Percentiles rank a stretch among this genome's conserved stretches.
Conservation (phyloP, 2,329 filamentous ascomycete genomes). For the Pseudonectria foliicola region DNA sequence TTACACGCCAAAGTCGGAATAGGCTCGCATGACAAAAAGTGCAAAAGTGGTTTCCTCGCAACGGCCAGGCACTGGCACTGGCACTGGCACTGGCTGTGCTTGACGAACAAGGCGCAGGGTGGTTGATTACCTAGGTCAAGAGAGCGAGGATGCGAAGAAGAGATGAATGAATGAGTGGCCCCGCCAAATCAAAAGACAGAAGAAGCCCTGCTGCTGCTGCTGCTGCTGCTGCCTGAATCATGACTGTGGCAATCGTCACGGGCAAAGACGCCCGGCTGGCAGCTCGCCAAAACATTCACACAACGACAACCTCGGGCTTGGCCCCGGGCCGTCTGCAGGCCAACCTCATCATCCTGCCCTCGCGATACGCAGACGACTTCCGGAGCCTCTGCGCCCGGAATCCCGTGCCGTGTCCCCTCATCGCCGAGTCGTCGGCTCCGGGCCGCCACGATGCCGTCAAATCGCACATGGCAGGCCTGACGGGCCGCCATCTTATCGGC, state of each 20-base stretch:
- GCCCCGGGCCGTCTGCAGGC: slow-evolving; percentile 52
- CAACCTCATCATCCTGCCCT: slow-evolving; percentile 54
- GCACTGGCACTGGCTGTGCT: no score
- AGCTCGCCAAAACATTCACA: slow-evolving; percentile 33
- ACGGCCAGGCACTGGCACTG: no score
- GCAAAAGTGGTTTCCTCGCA: no score
- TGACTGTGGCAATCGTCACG: slow-evolving; percentile 7
- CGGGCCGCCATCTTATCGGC: slow-evolving; percentile 22
- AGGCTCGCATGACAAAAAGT: no score
- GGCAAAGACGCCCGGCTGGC: slow-evolving; percentile 35
- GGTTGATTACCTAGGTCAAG: no score
- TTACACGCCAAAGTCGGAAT: background rate
- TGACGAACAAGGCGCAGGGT: no score
- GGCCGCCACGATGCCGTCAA: slow-evolving; percentile 36
- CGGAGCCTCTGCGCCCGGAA: slow-evolving; percentile 52
- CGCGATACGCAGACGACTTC: slow-evolving; percentile 50
- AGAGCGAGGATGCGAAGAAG: no score
- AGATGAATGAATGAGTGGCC: no score
- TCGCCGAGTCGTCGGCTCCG: slow-evolving; percentile 41
- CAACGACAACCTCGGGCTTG: slow-evolving; percentile 44
- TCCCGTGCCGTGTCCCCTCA: slow-evolving; percentile 54
- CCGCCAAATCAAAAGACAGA: no score
- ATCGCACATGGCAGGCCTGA: slow-evolving; percentile 20
- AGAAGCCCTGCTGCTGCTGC: no score
- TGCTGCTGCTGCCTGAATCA: background rate